Evolutionary conservation across 2,329 filamentous ascomycete species (phyloP).

Genomic region (Epichloe glyceriae): DNA sequence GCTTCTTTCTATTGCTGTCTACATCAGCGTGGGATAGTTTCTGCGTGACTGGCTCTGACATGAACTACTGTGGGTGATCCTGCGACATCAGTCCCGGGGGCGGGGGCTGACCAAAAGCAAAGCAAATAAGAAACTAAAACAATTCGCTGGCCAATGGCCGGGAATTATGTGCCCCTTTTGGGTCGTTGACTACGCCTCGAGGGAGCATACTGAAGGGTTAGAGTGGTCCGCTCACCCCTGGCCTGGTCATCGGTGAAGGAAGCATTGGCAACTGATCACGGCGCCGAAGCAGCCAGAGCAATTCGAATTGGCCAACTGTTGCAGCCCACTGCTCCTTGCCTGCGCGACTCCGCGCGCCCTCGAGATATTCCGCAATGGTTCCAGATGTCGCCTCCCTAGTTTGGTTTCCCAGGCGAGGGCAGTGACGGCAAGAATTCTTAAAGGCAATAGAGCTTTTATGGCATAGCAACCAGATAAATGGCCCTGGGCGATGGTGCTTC

Average conservation of each 20-base stretch:
- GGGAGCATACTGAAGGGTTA: not conserved
- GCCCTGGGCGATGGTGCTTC: not conserved
- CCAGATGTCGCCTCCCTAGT: slow-evolving; percentile 1
- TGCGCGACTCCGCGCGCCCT: slow-evolving; percentile 1
- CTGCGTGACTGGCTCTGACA: not conserved
- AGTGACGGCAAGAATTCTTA: not conserved
- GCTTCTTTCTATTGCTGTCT: not conserved
- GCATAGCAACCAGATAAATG: slow-evolving; percentile 3
- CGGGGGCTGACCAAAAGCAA: not conserved
- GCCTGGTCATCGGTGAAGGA: not conserved
- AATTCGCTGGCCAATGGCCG: not conserved
- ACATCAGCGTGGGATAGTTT: not conserved
- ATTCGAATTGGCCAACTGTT: not conserved
- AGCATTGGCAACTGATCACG: not conserved
- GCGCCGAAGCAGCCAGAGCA: not conserved
- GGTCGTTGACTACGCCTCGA: not conserved
- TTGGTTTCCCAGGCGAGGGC: not conserved
- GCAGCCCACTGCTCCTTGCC: not conserved
- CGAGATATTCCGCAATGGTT: not conserved
- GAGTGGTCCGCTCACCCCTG: not conserved
- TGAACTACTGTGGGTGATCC: not conserved
- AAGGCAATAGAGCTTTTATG: slow-evolving; percentile 1
- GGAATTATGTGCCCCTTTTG: not conserved
- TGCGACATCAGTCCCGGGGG: not conserved
- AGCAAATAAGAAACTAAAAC: not conserved